Evolutionary conservation across 2,329 filamentous ascomycete species (phyloP).

Genomic region (Nemania serpens): DNA sequence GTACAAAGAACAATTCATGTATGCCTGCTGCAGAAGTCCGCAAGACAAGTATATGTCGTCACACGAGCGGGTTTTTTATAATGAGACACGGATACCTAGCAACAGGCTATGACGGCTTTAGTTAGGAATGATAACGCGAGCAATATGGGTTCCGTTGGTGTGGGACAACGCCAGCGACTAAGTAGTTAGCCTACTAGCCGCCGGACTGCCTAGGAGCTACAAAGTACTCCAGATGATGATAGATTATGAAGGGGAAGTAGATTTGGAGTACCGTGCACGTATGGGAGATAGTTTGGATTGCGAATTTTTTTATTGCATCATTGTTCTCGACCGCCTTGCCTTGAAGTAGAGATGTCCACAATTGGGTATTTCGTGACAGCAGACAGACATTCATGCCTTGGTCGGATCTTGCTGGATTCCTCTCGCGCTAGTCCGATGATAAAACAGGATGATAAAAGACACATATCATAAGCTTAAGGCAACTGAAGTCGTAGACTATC

Average conservation of each 20-base stretch:
- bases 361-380: background rate
- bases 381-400: too few species aligned
- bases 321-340: conserved; percentile 2
- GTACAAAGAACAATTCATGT: conserved; percentile 22
- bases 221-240: conserved; percentile 5
- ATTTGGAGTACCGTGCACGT: conserved; percentile 11
- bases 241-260: conserved; percentile 11
- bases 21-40: conserved; percentile 30
- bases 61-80: conserved; percentile 12
- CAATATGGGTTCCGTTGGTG: conserved; percentile 5
- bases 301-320: conserved; percentile 17
- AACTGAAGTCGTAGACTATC: too few species aligned
- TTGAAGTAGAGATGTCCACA: background rate
- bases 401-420: too few species aligned
- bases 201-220: background rate
- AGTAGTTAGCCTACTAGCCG: conserved; percentile 3
- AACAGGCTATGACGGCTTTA: conserved; percentile 1
- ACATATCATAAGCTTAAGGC: too few species aligned
- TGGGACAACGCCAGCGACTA: conserved; percentile 1
- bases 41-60: conserved; percentile 24
- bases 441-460: too few species aligned
- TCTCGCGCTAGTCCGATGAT: too few species aligned
- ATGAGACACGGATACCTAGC: conserved; percentile 15
- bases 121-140: conserved; percentile 16
- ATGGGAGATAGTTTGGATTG: conserved; percentile 18